These are phyloP conservation scores for Dictyostelium brefeldianum DNA, from an alignment of 78 protist species.

Conservation along the genomic window DNA sequence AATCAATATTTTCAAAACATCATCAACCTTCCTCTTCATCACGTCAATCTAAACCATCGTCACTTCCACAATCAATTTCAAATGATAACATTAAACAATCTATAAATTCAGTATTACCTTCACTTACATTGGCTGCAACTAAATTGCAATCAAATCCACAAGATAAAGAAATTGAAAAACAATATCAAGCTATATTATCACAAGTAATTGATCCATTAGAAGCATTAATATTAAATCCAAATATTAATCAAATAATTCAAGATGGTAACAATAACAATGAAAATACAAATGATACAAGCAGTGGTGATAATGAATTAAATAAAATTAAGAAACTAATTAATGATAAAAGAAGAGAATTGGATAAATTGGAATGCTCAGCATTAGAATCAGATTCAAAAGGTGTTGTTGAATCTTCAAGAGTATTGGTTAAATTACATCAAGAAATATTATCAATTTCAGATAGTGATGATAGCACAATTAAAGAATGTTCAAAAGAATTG, in stretches of 20 bases:
- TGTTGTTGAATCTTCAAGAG: constrained; percentile 50
- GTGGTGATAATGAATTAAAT: neutral
- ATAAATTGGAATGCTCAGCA: constrained; percentile 6
- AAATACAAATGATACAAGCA: neutral
- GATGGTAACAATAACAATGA: neutral
- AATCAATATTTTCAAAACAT: constrained; percentile 14
- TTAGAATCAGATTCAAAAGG: constrained; percentile 44
- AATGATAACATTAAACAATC: constrained; percentile 20
- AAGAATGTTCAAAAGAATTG: constrained; percentile 34
- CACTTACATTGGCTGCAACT: constrained; percentile 11
- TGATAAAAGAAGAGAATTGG: constrained; percentile 18
- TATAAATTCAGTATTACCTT: constrained; percentile 35
- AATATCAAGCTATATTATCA: neutral
- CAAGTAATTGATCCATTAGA: constrained; percentile 38
- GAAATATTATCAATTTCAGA: constrained; percentile 3
- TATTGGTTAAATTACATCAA: constrained; percentile 57
- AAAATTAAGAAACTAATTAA: constrained; percentile 4
- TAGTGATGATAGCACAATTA: neutral
- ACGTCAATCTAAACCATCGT: too few species aligned
- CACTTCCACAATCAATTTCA: neutral
- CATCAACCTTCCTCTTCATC: neutral
- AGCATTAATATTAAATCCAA: neutral
- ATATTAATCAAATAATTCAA: neutral
- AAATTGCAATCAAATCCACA: constrained; percentile 25
- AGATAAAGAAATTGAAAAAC: neutral